Conservation (phyloP, 129 eudicot species). For the Centrapalus pauciflorus region DNA sequence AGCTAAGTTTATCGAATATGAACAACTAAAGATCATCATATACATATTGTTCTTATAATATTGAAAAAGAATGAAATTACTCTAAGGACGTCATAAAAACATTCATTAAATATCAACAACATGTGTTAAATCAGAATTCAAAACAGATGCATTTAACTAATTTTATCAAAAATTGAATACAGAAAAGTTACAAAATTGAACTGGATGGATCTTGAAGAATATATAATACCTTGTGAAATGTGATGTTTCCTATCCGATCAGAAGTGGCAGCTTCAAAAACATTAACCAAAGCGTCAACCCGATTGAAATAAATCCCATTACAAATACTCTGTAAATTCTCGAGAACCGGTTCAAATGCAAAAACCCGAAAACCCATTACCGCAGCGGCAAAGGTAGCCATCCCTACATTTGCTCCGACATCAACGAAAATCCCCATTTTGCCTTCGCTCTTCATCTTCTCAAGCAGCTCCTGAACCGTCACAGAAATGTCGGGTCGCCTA, state of each 20-base stretch:
- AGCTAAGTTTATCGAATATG: not conserved
- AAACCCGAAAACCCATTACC: constrained; percentile 84
- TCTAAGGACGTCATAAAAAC: not conserved
- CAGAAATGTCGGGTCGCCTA: constrained; percentile 72
- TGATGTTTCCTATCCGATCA: constrained; percentile 71
- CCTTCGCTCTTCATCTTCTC: constrained; percentile 56
- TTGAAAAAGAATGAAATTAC: not conserved
- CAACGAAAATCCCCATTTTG: constrained; percentile 58
- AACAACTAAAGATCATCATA: not conserved
- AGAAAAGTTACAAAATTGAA: no score
- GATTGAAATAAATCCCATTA: constrained; percentile 80
- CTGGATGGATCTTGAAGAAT: no score
- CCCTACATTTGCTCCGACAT: constrained; percentile 96
- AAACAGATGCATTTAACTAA: no score
- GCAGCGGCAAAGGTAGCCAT: constrained; percentile 98
- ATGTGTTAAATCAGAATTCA: constrained; percentile 2
- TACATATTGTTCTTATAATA: no score
- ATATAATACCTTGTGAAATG: constrained; percentile 90
- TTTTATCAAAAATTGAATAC: no score
- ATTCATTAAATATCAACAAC: not conserved
- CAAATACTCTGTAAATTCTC: constrained; percentile 95
- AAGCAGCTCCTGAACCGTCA: constrained; percentile 66
- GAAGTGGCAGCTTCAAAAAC: constrained; percentile 95
- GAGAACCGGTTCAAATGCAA: constrained; percentile 87
- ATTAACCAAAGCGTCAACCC: constrained; percentile 64